Evolutionary conservation across 805 yeast genomes (phyloP).

Genomic region (Osmozyma mogii): DNA sequence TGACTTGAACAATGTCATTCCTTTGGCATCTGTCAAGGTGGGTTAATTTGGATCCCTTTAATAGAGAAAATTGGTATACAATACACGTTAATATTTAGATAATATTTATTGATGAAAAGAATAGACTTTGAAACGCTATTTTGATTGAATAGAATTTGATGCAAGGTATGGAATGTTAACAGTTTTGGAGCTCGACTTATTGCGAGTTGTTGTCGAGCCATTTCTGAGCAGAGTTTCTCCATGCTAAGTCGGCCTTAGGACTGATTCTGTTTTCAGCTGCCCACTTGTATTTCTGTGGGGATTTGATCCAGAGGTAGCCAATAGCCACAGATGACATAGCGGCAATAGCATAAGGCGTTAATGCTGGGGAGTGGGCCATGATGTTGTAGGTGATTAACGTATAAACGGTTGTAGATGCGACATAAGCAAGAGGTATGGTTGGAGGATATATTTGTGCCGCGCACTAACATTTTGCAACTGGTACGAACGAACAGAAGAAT

Average conservation of each 20-base stretch:
- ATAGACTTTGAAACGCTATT: too few species aligned
- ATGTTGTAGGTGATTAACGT: conserved; percentile 3
- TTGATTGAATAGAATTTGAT: too few species aligned
- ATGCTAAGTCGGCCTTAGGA: conserved; percentile 41
- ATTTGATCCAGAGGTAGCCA: conserved; percentile 29
- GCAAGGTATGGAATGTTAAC: too few species aligned
- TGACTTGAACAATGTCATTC: conserved; percentile 6
- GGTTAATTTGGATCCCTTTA: too few species aligned
- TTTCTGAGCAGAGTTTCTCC: conserved; percentile 39
- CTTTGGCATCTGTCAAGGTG: too few species aligned
- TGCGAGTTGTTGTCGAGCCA: conserved; percentile 28
- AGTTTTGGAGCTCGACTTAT: too few species aligned
- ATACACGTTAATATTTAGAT: too few species aligned
- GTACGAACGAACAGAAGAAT: too few species aligned
- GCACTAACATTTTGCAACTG: conserved; percentile 8
- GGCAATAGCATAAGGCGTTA: conserved; percentile 32
- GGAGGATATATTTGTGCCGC: conserved; percentile 6
- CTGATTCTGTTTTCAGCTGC: conserved; percentile 34
- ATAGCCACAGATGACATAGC: conserved; percentile 36
- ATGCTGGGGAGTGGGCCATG: conserved; percentile 31
- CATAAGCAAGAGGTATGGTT: too few species aligned
- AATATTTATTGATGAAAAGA: too few species aligned
- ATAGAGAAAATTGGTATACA: too few species aligned
- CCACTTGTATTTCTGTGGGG: conserved; percentile 36
- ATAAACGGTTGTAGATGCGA: too few species aligned